Conservation (phyloP, 83 land plant species). For the Larix sibirica region DNA sequence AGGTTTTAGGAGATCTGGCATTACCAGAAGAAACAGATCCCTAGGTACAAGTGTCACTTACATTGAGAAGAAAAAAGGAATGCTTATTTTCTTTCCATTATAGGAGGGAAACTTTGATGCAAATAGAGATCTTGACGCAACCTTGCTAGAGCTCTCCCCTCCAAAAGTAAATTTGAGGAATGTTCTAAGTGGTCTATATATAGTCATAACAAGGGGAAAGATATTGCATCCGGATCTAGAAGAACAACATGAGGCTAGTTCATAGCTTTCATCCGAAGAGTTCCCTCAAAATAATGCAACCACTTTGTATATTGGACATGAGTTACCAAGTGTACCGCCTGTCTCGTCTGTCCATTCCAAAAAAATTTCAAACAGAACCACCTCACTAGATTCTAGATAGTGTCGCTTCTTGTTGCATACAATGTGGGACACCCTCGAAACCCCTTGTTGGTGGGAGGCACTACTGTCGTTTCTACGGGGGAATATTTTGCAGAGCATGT, state of each 20-base stretch:
- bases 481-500: slow-evolving; percentile 80
- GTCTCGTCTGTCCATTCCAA: slow-evolving; percentile 29
- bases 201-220: slow-evolving; percentile 56
- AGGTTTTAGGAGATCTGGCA: background rate
- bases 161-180: slow-evolving; percentile 74
- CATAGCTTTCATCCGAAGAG: slow-evolving; percentile 48
- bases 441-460: slow-evolving; percentile 85
- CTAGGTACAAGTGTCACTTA: slow-evolving; percentile 6
- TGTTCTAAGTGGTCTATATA: slow-evolving; percentile 59
- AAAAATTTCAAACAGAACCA: slow-evolving; percentile 84
- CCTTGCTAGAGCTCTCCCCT: background rate
- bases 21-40: slow-evolving; percentile 4
- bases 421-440: slow-evolving; percentile 72
- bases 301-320: slow-evolving; percentile 46
- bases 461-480: slow-evolving; percentile 96
- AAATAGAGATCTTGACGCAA: slow-evolving; percentile 11
- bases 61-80: background rate
- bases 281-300: slow-evolving; percentile 50
- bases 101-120: slow-evolving; percentile 36
- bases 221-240: slow-evolving; percentile 11
- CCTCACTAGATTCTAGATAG: slow-evolving; percentile 95
- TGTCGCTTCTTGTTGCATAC: slow-evolving; percentile 71
- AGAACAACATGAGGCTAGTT: slow-evolving; percentile 17
- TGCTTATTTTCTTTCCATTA: slow-evolving; percentile 17
- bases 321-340: slow-evolving; percentile 88